Conservation (phyloP, 805 yeast genomes). For the Candida schatavii region DNA sequence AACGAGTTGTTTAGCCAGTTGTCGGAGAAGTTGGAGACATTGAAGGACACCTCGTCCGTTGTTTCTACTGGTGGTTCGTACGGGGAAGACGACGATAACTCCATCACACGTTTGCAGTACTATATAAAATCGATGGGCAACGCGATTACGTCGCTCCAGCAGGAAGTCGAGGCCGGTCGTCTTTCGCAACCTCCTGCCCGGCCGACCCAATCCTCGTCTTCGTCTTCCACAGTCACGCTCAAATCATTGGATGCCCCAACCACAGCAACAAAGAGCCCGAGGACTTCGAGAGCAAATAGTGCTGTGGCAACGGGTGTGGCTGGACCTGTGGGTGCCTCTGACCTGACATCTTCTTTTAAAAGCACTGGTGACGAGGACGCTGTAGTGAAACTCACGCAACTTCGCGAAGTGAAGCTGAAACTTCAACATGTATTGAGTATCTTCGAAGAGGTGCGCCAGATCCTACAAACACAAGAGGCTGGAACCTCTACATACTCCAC, state of each 20-base stretch:
- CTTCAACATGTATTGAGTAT: constrained; percentile 44
- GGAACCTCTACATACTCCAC: constrained; percentile 24
- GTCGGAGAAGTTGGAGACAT: constrained; percentile 45
- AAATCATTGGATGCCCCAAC: neutral
- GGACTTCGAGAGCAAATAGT: no score
- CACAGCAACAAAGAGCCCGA: no score
- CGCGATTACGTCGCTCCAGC: constrained; percentile 54
- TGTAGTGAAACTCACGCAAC: constrained; percentile 38
- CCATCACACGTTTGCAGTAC: constrained; percentile 61
- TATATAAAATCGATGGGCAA: constrained; percentile 59
- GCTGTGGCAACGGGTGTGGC: neutral
- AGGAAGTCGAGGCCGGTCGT: constrained; percentile 33
- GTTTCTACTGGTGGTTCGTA: constrained; percentile 38
- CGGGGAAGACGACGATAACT: constrained; percentile 9
- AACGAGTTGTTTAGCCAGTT: constrained; percentile 55
- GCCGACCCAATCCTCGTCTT: neutral
- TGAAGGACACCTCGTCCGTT: constrained; percentile 47
- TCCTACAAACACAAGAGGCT: constrained; percentile 12
- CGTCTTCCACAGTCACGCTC: neutral
- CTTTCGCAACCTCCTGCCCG: neutral
- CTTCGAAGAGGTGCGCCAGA: constrained; percentile 27
- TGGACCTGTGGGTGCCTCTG: neutral
- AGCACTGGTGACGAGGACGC: constrained; percentile 16
- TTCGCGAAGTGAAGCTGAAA: constrained; percentile 45
- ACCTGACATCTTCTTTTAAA: constrained; percentile 7